phyloP scores from a whole-genome alignment of 108 stramenopile species.

The Epithemia pelagica region DNA sequence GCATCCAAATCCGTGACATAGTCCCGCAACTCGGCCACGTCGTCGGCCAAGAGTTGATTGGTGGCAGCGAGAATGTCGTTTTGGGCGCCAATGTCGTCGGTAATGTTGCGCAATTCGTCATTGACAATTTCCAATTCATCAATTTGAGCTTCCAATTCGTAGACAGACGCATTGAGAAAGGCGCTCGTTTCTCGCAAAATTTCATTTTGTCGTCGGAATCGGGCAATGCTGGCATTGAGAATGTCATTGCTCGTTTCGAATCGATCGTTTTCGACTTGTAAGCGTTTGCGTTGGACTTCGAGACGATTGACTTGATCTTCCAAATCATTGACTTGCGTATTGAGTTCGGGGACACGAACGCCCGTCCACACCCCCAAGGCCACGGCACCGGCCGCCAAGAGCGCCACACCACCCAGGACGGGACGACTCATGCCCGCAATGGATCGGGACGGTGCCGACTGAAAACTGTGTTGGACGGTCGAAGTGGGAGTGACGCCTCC shows the following conservation, averaged over 20 bases:
- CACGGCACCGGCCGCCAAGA: neutral
- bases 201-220: neutral
- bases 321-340: neutral
- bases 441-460: too few species aligned
- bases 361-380: neutral
- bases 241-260: neutral
- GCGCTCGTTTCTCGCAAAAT: neutral
- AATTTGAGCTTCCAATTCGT: neutral
- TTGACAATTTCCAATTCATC: neutral
- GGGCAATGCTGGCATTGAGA: neutral
- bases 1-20: neutral
- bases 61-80: neutral
- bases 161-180: neutral
- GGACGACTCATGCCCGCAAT: neutral
- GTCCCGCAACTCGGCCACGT: neutral
- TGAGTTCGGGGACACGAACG: neutral
- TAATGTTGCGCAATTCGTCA: neutral
- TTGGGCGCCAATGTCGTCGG: neutral
- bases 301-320: neutral
- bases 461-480: too few species aligned
- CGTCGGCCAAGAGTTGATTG: neutral
- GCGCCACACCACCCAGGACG: neutral
- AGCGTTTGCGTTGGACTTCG: neutral
- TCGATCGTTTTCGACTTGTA: neutral
- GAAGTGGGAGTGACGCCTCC: too few species aligned